Conservation (phyloP, 2,329 filamentous ascomycete genomes). For the Xylaria sp. region DNA sequence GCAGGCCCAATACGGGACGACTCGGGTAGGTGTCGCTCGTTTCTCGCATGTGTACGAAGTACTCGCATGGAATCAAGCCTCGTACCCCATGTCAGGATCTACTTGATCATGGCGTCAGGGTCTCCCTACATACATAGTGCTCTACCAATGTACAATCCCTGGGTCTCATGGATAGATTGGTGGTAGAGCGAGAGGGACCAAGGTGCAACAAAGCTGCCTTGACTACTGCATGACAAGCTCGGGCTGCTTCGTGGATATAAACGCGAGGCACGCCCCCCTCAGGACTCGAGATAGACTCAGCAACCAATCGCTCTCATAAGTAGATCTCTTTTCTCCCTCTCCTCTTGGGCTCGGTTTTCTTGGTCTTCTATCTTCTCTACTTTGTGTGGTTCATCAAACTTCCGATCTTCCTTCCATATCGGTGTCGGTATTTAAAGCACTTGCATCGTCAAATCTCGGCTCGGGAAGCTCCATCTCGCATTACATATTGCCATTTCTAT, state of each 20-base stretch:
- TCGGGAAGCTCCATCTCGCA: conserved; percentile 30
- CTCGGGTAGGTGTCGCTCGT: background rate
- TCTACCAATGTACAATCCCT: too few relatives aligned
- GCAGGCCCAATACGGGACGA: background rate
- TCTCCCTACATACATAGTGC: too few relatives aligned
- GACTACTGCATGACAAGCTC: background rate
- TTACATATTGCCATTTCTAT: conserved; percentile 32
- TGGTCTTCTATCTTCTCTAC: conserved; percentile 1
- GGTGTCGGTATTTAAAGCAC: conserved; percentile 17
- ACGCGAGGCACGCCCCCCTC: conserved; percentile 15
- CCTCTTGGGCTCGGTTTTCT: conserved; percentile 16
- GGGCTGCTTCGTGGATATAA: conserved; percentile 21
- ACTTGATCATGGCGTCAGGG: background rate
- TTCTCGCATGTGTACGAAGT: background rate
- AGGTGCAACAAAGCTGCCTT: background rate
- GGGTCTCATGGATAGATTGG: background rate
- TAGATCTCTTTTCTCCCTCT: conserved; percentile 14
- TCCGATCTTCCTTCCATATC: conserved; percentile 14
- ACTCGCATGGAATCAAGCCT: background rate
- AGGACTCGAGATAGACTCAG: conserved; percentile 7
- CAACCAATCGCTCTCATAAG: conserved; percentile 10
- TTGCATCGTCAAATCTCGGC: conserved; percentile 33
- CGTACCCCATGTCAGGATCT: background rate
- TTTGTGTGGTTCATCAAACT: background rate
- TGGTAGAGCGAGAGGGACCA: conserved; percentile 4